These are phyloP conservation scores for Fraxinus excelsior DNA, from an alignment of 257 asterid genomes.

Conservation along the genomic window DNA sequence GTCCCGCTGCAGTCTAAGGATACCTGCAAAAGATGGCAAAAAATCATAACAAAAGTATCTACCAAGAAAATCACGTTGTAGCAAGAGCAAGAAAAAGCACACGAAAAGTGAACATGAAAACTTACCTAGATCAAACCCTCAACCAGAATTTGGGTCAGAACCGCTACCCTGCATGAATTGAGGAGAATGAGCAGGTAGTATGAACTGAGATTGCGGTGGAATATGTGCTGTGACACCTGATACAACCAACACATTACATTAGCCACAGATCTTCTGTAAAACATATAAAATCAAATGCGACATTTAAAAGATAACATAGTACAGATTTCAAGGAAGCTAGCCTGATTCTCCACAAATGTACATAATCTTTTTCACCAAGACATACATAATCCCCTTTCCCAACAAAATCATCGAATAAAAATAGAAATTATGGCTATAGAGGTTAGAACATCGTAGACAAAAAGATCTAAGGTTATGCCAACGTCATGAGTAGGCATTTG, in stretches of 20 bases:
- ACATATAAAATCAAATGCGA: constrained; percentile 1
- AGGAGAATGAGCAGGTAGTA: constrained; percentile 81
- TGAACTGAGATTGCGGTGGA: constrained; percentile 76
- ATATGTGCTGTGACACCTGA: constrained; percentile 74
- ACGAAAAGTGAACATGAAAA: constrained; percentile 1
- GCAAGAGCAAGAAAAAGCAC: constrained; percentile 3
- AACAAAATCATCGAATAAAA: not conserved
- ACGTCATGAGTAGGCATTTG: not conserved
- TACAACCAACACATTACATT: constrained; percentile 28
- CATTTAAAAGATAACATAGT: not conserved
- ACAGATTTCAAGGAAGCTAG: not conserved
- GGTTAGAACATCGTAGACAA: not conserved
- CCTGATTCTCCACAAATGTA: not conserved
- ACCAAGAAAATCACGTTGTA: not conserved
- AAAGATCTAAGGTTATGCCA: not conserved
- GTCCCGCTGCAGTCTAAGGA: constrained; percentile 99
- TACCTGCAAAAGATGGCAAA: constrained; percentile 44
- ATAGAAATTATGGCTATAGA: not conserved
- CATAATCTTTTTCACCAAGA: not conserved
- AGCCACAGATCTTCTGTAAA: constrained; percentile 27
- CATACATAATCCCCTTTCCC: not conserved
- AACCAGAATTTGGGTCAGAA: constrained; percentile 90
- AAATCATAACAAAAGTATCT: not conserved
- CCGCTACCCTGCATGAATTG: constrained; percentile 84
- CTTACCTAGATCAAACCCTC: constrained; percentile 71